These are phyloP conservation scores for Candida insectorum DNA, from an alignment of 805 yeast species.

Conservation along the genomic window DNA sequence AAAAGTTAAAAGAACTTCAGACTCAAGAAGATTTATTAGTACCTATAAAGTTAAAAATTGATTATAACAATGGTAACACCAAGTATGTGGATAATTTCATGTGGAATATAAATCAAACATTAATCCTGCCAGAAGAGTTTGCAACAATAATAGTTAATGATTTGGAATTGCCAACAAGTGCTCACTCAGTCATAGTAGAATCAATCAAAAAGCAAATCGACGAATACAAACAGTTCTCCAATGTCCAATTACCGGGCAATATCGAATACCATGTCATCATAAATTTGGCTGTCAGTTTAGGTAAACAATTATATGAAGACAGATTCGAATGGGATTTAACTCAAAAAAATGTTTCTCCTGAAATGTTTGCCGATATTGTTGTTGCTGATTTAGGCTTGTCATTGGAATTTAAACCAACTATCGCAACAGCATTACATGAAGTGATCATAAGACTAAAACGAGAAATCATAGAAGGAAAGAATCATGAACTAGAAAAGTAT, in stretches of 20 bases:
- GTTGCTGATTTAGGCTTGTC: conserved; percentile 82
- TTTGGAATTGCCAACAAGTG: conserved; percentile 68
- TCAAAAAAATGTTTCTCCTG: conserved; percentile 62
- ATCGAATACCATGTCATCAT: conserved; percentile 71
- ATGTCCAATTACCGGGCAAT: conserved; percentile 57
- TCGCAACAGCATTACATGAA: conserved; percentile 84
- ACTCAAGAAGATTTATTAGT: conserved; percentile 43
- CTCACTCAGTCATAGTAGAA: conserved; percentile 60
- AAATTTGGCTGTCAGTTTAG: conserved; percentile 76
- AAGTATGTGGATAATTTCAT: conserved; percentile 61
- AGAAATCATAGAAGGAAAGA: conserved; percentile 58
- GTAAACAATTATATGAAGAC: conserved; percentile 83
- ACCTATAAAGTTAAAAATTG: conserved; percentile 66
- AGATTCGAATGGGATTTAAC: conserved; percentile 90
- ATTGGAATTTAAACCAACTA: conserved; percentile 85
- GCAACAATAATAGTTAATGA: conserved; percentile 79
- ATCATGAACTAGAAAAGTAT: conserved; percentile 40
- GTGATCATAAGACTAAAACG: conserved; percentile 69
- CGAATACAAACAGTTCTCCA: conserved; percentile 62
- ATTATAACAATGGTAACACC: conserved; percentile 47
- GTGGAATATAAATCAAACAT: conserved; percentile 69
- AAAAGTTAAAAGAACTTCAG: conserved; percentile 21
- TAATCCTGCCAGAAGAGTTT: conserved; percentile 68
- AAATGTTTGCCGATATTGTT: conserved; percentile 74
- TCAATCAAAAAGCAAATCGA: conserved; percentile 80